Conservation (phyloP, 805 yeast species). For the Wickerhamiella slavikovae region DNA sequence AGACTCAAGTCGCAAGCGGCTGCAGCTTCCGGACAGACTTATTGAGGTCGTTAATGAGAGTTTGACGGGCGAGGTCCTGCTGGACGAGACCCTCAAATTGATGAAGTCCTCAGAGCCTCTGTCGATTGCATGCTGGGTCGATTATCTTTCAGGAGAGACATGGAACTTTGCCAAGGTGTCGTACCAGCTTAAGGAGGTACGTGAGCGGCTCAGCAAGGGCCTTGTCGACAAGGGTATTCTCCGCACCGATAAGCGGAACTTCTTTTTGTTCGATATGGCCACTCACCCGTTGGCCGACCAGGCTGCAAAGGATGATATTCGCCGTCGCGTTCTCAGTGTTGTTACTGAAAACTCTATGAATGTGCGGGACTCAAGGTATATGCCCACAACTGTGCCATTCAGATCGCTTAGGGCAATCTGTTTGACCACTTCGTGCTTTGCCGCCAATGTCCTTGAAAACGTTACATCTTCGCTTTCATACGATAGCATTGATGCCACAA, state of each 20-base stretch:
- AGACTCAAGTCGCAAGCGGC: slow-evolving; percentile 79
- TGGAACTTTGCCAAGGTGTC: slow-evolving; percentile 91
- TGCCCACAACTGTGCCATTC: slow-evolving; percentile 48
- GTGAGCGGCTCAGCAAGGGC: slow-evolving; percentile 92
- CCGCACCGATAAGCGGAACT: slow-evolving; percentile 88
- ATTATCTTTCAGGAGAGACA: slow-evolving; percentile 77
- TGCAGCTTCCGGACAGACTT: slow-evolving; percentile 70
- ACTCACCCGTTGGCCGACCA: slow-evolving; percentile 91
- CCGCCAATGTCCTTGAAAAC: slow-evolving; percentile 91
- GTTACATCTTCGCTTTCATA: slow-evolving; percentile 51
- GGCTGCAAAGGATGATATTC: slow-evolving; percentile 61
- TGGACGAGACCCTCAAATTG: slow-evolving; percentile 81
- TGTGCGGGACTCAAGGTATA: slow-evolving; percentile 34
- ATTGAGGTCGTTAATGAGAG: slow-evolving; percentile 70
- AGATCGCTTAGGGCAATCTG: slow-evolving; percentile 59
- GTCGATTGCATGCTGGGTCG: slow-evolving; percentile 81
- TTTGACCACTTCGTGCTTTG: slow-evolving; percentile 74
- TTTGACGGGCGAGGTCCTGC: slow-evolving; percentile 83
- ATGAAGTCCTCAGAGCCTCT: slow-evolving; percentile 73
- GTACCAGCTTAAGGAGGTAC: slow-evolving; percentile 90
- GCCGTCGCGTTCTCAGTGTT: slow-evolving; percentile 46
- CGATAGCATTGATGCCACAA: slow-evolving; percentile 81
- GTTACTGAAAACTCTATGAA: slow-evolving; percentile 42
- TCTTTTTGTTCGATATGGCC: slow-evolving; percentile 91
- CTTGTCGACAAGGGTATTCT: slow-evolving; percentile 91